Percentiles rank a stretch among this genome's conserved stretches.
Evolutionary conservation across 768 basidiomycete genomes (phyloP).

Genomic region (Auricularia sp.): DNA sequence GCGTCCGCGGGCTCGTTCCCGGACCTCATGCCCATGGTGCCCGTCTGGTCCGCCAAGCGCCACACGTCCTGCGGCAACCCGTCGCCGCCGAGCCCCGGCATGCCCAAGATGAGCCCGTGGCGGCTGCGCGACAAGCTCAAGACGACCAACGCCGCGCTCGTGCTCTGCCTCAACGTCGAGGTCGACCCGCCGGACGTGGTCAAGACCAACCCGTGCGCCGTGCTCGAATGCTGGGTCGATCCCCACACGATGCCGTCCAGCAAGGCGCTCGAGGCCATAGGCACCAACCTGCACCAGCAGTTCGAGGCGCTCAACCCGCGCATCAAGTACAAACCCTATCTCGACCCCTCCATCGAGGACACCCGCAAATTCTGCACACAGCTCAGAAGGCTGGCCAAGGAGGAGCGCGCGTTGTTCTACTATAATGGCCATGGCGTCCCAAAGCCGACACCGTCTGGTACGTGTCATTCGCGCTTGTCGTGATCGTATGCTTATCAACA

Average conservation of each 20-base stretch:
- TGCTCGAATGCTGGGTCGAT: constrained; percentile 95
- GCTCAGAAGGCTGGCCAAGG: constrained; percentile 79
- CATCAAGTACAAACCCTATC: constrained; percentile 86
- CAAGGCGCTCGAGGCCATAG: constrained; percentile 90
- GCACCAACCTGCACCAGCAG: constrained; percentile 85
- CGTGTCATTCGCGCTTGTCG: neutral
- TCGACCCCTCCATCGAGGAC: constrained; percentile 93
- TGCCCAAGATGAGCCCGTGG: constrained; percentile 64
- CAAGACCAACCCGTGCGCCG: constrained; percentile 93
- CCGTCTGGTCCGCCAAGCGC: constrained; percentile 39
- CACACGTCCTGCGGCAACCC: constrained; percentile 88
- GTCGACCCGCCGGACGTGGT: constrained; percentile 96
- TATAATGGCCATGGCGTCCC: constrained; percentile 99
- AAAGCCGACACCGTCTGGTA: constrained; percentile 77
- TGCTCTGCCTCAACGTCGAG: constrained; percentile 92
- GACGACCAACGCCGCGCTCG: constrained; percentile 78
- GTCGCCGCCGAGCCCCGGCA: constrained; percentile 55
- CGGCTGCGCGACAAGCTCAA: constrained; percentile 81
- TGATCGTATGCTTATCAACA: neutral
- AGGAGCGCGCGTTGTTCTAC: constrained; percentile 90
- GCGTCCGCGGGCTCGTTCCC: constrained; percentile 10
- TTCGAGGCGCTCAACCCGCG: constrained; percentile 93
- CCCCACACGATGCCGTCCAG: constrained; percentile 84
- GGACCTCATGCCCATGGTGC: constrained; percentile 10
- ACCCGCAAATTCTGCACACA: constrained; percentile 76